Percentiles rank a stretch among this genome's conserved stretches.
Conservation (phyloP, 768 basidiomycete species). For the Paxillus ammoniavirescens region DNA sequence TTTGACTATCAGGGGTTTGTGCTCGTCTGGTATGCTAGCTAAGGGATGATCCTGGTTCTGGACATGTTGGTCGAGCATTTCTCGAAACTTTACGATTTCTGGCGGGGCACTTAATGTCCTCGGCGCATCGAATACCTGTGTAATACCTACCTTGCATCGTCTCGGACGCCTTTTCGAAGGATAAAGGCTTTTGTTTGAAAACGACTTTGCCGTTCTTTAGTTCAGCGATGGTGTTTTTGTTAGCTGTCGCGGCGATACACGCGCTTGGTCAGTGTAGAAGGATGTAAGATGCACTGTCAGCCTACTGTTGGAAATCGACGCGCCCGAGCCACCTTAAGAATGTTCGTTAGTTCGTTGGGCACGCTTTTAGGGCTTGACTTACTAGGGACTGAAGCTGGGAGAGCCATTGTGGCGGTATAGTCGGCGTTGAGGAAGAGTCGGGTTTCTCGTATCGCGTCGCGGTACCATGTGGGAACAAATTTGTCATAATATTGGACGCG, state of each 20-base stretch:
- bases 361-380: constrained; percentile 8
- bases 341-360: constrained; percentile 1
- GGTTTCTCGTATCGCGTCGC: constrained; percentile 18
- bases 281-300: neutral
- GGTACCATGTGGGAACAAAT: constrained; percentile 32
- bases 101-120: constrained; percentile 5
- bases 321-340: constrained; percentile 11
- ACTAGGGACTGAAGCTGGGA: constrained; percentile 14
- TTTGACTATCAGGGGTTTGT: constrained; percentile 77
- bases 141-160: constrained; percentile 68
- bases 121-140: neutral
- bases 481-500: constrained; percentile 19
- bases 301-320: constrained; percentile 18
- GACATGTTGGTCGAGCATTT: constrained; percentile 60
- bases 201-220: constrained; percentile 74
- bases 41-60: constrained; percentile 50
- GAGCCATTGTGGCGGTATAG: constrained; percentile 17
- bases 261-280: neutral
- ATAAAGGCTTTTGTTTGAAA: constrained; percentile 72
- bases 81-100: constrained; percentile 80
- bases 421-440: constrained; percentile 7
- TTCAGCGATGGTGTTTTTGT: constrained; percentile 51
- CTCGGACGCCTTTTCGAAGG: constrained; percentile 77
- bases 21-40: constrained; percentile 58
- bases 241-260: constrained; percentile 34